A percentile compares a stretch with the other conserved stretches of the same genome.
phyloP scores from a whole-genome alignment of 83 land plant genomes.

The Thuja plicata region DNA sequence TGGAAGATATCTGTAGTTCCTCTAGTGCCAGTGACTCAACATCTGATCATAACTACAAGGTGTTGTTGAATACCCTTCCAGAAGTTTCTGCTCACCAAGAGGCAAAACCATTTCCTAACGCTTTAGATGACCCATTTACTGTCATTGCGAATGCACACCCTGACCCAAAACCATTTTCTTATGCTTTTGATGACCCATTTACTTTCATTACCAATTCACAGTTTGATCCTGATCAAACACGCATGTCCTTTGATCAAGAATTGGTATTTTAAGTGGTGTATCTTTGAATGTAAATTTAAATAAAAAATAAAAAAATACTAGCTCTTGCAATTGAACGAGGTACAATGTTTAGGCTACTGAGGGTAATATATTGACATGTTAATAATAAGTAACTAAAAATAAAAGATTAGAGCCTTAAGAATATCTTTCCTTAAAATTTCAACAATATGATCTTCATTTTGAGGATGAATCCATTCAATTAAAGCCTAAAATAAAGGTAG shows the following conservation, averaged over 20 bases:
- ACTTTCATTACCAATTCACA: background rate
- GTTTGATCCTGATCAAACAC: background rate
- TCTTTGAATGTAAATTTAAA: no score
- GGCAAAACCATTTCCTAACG: background rate
- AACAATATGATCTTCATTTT: no score
- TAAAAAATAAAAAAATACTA: no score
- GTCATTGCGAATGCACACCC: background rate
- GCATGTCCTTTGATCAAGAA: background rate
- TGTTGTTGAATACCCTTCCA: background rate
- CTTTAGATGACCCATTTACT: background rate
- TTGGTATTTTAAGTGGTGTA: background rate
- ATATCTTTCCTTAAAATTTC: no score
- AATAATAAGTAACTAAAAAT: no score
- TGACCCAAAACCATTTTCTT: background rate
- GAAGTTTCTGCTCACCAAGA: background rate
- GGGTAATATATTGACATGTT: no score
- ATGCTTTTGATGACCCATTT: background rate
- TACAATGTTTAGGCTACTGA: no score
- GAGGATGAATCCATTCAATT: no score
- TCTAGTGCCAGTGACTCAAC: background rate
- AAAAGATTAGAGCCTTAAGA: no score
- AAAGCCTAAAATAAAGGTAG: no score
- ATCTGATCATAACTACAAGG: background rate
- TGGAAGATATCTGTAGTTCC: background rate
- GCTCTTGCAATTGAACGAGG: no score